Evolutionary conservation across 768 basidiomycete genomes (phyloP).

Genomic region (Galerina sulciceps): DNA sequence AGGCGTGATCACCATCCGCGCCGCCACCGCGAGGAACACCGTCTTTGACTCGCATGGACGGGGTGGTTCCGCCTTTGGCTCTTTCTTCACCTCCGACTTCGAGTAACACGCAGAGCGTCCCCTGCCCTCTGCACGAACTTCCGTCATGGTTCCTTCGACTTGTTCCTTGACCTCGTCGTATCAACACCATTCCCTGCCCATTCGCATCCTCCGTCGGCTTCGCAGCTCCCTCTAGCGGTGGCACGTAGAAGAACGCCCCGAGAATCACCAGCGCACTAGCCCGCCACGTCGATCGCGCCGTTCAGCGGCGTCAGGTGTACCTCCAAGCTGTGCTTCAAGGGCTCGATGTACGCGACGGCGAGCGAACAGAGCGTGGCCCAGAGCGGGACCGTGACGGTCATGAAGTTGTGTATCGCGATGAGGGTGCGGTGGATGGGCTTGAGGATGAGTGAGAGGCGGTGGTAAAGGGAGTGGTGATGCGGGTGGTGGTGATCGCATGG

Average conservation of each 20-base stretch:
- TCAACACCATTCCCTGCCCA: not conserved
- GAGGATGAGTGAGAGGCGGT: not conserved
- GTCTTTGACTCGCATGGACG: constrained; percentile 79
- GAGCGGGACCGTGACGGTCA: constrained; percentile 7
- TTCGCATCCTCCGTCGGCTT: constrained; percentile 1
- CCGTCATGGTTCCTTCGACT: not conserved
- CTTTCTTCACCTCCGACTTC: constrained; percentile 52
- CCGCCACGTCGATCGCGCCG: constrained; percentile 67
- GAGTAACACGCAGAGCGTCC: too few species aligned
- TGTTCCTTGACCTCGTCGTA: not conserved
- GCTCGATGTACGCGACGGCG: not conserved
- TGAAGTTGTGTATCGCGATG: not conserved
- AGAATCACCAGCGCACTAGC: constrained; percentile 88
- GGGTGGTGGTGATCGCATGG: not conserved
- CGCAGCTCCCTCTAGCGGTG: not conserved
- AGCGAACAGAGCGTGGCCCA: constrained; percentile 1
- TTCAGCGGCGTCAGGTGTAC: constrained; percentile 66
- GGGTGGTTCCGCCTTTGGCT: not conserved
- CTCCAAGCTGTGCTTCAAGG: constrained; percentile 75
- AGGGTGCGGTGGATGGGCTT: not conserved
- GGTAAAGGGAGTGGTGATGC: not conserved
- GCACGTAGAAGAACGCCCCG: constrained; percentile 84
- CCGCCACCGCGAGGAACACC: constrained; percentile 78
- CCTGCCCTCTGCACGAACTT: too few species aligned
- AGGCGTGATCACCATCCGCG: constrained; percentile 89